phyloP scores from a whole-genome alignment of 371 early-diverging fungal genomes.

The Sporodiniella umbellata region DNA sequence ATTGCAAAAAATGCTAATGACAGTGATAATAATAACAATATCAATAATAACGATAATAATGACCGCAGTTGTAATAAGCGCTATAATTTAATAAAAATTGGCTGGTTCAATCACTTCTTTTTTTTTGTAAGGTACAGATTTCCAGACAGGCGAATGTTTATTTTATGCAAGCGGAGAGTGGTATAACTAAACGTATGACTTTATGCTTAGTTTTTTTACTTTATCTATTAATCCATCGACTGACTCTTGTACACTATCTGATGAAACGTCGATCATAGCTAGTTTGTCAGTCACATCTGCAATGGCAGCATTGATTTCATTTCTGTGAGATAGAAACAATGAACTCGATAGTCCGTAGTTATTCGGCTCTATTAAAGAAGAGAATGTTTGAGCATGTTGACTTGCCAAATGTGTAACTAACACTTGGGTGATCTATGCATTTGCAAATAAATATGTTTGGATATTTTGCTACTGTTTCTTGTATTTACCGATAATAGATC shows the following conservation, averaged over 20 bases:
- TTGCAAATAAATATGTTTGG: neutral
- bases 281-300: conserved; percentile 20
- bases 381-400: conserved; percentile 28
- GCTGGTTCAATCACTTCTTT: too few species aligned
- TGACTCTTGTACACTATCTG: conserved; percentile 20
- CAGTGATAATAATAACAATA: too few species aligned
- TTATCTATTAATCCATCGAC: conserved; percentile 38
- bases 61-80: too few species aligned
- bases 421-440: conserved; percentile 37
- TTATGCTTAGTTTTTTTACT: conserved; percentile 33
- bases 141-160: too few species aligned
- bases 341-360: conserved; percentile 34
- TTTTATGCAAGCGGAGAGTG: neutral
- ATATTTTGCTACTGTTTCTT: too few species aligned
- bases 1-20: conserved; percentile 2
- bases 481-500: conserved; percentile 38
- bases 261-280: conserved; percentile 8
- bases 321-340: conserved; percentile 24
- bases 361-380: conserved; percentile 14
- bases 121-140: too few species aligned
- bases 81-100: too few species aligned
- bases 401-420: conserved; percentile 41
- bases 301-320: conserved; percentile 26
- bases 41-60: too few species aligned
- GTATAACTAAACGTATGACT: neutral